Conservation (phyloP, 2,329 filamentous ascomycete genomes). For the Epicoccum nigrum region DNA sequence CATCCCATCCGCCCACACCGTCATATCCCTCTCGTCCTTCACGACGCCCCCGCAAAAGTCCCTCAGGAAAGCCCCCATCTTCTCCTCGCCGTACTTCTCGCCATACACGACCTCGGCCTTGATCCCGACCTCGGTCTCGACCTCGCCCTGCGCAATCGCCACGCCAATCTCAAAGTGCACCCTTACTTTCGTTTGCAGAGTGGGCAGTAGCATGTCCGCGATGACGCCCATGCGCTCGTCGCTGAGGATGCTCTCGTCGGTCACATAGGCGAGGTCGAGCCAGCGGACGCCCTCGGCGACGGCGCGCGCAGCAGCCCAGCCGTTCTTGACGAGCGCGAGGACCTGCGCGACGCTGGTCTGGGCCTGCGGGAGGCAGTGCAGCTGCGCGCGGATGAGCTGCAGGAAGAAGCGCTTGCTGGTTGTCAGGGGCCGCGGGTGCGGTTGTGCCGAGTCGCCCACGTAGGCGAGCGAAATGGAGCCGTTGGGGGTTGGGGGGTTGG, state of each 20-base stretch:
- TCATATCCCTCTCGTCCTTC: slow-evolving; percentile 36
- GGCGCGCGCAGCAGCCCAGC: slow-evolving; percentile 69
- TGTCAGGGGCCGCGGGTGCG: slow-evolving; percentile 62
- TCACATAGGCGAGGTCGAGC: slow-evolving; percentile 69
- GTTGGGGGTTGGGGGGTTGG: slow-evolving; percentile 48
- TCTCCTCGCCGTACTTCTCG: slow-evolving; percentile 75
- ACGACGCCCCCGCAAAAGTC: slow-evolving; percentile 55
- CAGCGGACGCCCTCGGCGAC: slow-evolving; percentile 67
- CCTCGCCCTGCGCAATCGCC: slow-evolving; percentile 51
- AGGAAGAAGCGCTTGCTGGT: slow-evolving; percentile 77
- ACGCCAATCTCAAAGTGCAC: slow-evolving; percentile 63
- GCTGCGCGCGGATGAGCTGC: slow-evolving; percentile 71
- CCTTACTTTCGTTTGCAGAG: slow-evolving; percentile 72
- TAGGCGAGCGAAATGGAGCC: slow-evolving; percentile 71
- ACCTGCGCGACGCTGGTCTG: slow-evolving; percentile 64
- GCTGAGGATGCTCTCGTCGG: slow-evolving; percentile 65
- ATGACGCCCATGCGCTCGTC: slow-evolving; percentile 70
- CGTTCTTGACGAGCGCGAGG: slow-evolving; percentile 63
- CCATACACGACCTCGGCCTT: slow-evolving; percentile 74
- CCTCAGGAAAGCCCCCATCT: slow-evolving; percentile 74
- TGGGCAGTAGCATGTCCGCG: slow-evolving; percentile 66
- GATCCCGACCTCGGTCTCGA: slow-evolving; percentile 63
- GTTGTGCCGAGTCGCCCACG: slow-evolving; percentile 64
- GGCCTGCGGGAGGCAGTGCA: slow-evolving; percentile 66
- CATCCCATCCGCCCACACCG: slow-evolving; percentile 53